Base-by-base conservation (phyloP, 306 rosid genomes). In the Datisca glomerata region DNA sequence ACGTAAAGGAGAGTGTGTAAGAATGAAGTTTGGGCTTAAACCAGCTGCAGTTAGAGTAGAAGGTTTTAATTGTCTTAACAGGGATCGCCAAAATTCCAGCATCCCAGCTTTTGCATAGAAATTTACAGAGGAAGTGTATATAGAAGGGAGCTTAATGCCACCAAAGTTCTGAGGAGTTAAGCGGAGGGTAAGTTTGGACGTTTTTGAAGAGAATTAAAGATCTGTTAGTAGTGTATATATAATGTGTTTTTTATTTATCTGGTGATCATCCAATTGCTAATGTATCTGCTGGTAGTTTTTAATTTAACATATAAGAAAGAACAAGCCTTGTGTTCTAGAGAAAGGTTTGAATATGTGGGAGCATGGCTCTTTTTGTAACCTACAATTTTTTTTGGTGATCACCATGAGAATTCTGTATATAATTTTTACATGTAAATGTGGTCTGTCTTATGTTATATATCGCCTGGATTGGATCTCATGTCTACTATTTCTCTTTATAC, bases 41-140 rank as follows among this genome's bases (percentile, higher is more conserved):
- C 89, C 89, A 0, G 85, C 85, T n/a, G 66, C 80, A 18, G 96
- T 80, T 85, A 85, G 96, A 73, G 80, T 85, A 69, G 96, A 85
- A 64, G 96, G 96, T 54, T 85, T 85, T 6, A 93, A 85, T 55
- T 80, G 93, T 53, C 96, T 74, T 55, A 74, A 60, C 46, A 71
- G 78, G 85, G 96, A 85, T 71, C 59, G 73, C 63, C 89, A 74
- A 64, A 85, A 67, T 73, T 85, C 96, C 2, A 60, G 96, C 70
- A 67, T 80, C 80, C 71, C 85, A 50, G 80, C 78, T 27, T 51
- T 85, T 34, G 96, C 93, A 8, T 85, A 69, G 65, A 75, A 56
- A 51, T 42, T 70, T 63, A 43, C 56, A 21, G 66, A 54, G 49
- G 53, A 75, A 72, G 59, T 85, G 96, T 85, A 85, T 56, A 85